Percentiles rank a stretch among this genome's conserved stretches.
Evolutionary conservation across 106 monocot genomes (phyloP).

Genomic region (Gastrodia elata): DNA sequence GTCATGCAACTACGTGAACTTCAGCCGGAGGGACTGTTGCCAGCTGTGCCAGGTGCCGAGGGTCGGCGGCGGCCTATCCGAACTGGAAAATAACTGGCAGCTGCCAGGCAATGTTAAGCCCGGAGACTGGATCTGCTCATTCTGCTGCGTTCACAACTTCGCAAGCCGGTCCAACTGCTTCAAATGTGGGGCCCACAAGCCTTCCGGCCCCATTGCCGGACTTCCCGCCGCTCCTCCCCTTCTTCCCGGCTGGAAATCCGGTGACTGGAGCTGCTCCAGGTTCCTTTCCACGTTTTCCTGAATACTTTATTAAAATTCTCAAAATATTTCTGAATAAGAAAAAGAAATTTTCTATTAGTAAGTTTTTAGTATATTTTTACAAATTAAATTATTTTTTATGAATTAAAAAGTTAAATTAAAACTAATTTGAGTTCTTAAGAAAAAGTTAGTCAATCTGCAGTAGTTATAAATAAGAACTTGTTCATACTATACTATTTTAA

Average conservation of each 20-base stretch:
- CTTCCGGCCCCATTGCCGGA: constrained; percentile 1
- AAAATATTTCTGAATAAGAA: too few relatives aligned
- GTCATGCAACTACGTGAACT: constrained; percentile 86
- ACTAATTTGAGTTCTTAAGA: too few relatives aligned
- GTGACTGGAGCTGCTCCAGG: constrained; percentile 92
- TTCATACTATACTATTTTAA: too few relatives aligned
- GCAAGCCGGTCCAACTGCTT: constrained; percentile 85
- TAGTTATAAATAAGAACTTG: too few relatives aligned
- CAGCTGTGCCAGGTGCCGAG: constrained; percentile 61
- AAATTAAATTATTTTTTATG: too few relatives aligned
- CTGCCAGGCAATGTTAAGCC: constrained; percentile 49
- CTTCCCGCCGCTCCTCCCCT: not conserved
- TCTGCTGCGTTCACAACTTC: constrained; percentile 83
- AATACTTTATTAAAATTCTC: too few relatives aligned
- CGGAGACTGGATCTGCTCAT: constrained; percentile 83
- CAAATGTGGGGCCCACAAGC: constrained; percentile 40
- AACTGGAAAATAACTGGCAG: constrained; percentile 20
- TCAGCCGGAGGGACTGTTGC: constrained; percentile 83
- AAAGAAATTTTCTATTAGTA: too few relatives aligned
- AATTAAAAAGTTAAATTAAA: too few relatives aligned
- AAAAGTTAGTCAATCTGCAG: too few relatives aligned
- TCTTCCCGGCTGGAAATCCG: constrained; percentile 75
- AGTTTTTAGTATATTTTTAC: too few relatives aligned
- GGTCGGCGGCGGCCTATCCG: constrained; percentile 10
- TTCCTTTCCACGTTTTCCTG: too few relatives aligned